A percentile compares a stretch with the other conserved stretches of the same genome.
Conservation (phyloP, 306 rosid species). For the Malus fusca region DNA sequence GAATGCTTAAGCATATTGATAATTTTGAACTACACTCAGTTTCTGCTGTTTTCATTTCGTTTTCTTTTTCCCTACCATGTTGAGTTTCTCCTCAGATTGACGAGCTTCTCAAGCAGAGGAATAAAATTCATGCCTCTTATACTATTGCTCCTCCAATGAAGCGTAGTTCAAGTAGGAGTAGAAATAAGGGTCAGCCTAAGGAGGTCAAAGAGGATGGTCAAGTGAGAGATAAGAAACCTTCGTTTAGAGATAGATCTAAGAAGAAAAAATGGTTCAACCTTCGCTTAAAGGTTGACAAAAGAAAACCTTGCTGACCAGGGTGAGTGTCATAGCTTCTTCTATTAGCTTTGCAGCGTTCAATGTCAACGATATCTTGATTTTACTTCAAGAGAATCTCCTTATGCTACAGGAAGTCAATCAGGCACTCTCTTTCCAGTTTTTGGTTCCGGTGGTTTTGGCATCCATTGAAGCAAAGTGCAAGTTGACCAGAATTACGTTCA, state of each 20-base stretch:
- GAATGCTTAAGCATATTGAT: not conserved
- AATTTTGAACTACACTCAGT: not conserved
- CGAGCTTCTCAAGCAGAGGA: constrained; percentile 80
- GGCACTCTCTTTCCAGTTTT: constrained; percentile 2
- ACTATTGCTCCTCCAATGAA: constrained; percentile 60
- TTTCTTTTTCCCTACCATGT: not conserved
- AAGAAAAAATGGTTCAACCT: constrained; percentile 91
- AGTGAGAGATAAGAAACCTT: constrained; percentile 51
- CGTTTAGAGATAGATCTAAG: constrained; percentile 63
- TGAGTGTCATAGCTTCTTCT: constrained; percentile 21
- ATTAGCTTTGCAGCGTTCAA: constrained; percentile 5
- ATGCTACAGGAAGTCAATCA: constrained; percentile 16
- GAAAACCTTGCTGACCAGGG: constrained; percentile 74
- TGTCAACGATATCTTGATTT: not conserved
- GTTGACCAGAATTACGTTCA: constrained; percentile 16
- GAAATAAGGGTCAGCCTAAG: constrained; percentile 55
- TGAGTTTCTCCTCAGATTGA: constrained; percentile 61
- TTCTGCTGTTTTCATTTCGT: not conserved
- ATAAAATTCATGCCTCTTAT: constrained; percentile 83
- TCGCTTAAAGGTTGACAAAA: constrained; percentile 81
- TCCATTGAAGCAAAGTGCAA: constrained; percentile 27
- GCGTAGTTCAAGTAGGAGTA: constrained; percentile 64
- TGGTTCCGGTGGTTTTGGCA: constrained; percentile 25
- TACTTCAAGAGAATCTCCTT: not conserved
- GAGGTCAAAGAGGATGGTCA: constrained; percentile 69